Conservation (phyloP, 371 early-diverging fungal species). For the Choanephora cucurbitarum region DNA sequence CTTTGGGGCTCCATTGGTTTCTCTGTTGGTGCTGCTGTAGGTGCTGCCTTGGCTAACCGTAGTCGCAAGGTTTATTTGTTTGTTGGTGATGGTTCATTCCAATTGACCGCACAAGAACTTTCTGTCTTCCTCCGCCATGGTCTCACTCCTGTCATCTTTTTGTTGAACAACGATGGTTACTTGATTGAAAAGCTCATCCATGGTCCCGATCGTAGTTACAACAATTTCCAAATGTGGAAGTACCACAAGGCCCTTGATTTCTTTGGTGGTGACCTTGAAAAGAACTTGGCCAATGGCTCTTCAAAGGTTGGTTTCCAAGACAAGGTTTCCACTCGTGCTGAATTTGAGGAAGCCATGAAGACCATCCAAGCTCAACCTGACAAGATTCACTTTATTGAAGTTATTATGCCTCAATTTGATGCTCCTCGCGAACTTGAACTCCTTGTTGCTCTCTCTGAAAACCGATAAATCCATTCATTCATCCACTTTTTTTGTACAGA, state of each 20-base stretch:
- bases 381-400: constrained; percentile 42
- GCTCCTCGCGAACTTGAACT: constrained; percentile 40
- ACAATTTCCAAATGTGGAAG: constrained; percentile 54
- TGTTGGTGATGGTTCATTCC: constrained; percentile 60
- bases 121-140: constrained; percentile 54
- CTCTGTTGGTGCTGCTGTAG: constrained; percentile 37
- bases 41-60: constrained; percentile 38
- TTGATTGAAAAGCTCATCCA: constrained; percentile 56
- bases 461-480: constrained; percentile 17
- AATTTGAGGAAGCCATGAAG: constrained; percentile 40
- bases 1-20: constrained; percentile 54
- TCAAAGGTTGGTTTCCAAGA: constrained; percentile 30
- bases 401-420: constrained; percentile 41
- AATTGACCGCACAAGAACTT: constrained; percentile 51
- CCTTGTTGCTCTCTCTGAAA: constrained; percentile 32
- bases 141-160: constrained; percentile 45
- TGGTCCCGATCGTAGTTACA: constrained; percentile 48
- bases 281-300: constrained; percentile 17
- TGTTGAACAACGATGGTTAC: constrained; percentile 60
- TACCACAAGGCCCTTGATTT: constrained; percentile 49
- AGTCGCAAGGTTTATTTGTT: constrained; percentile 41
- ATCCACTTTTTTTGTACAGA: background rate
- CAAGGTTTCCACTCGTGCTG: constrained; percentile 29
- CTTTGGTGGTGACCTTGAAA: constrained; percentile 34
- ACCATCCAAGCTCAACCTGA: constrained; percentile 20